Evolutionary conservation across 2,329 filamentous ascomycete species (phyloP).

Genomic region (Pseudocercospora musae): DNA sequence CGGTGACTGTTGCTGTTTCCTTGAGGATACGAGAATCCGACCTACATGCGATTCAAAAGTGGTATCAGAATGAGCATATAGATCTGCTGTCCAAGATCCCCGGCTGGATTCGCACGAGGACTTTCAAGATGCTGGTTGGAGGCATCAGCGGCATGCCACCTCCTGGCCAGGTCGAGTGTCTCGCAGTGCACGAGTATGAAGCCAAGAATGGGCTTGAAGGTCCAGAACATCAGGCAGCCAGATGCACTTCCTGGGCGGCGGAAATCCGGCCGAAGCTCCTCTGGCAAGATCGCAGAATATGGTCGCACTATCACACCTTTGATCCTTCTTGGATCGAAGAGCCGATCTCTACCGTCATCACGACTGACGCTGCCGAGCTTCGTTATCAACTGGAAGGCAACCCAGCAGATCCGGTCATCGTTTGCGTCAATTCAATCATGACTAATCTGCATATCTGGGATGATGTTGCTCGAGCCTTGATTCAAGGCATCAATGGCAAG

Average conservation of each 20-base stretch:
- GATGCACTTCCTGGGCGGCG: conserved; percentile 59
- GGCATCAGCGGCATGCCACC: conserved; percentile 46
- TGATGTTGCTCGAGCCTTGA: conserved; percentile 61
- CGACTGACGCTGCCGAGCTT: conserved; percentile 64
- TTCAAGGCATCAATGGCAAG: conserved; percentile 50
- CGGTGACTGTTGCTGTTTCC: conserved; percentile 26
- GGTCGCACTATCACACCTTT: conserved; percentile 76
- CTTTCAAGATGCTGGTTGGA: conserved; percentile 65
- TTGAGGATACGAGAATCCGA: conserved; percentile 45
- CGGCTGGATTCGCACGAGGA: conserved; percentile 72
- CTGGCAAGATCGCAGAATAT: conserved; percentile 56
- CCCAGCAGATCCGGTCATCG: conserved; percentile 66
- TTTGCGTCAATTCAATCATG: conserved; percentile 77
- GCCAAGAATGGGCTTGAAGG: conserved; percentile 65
- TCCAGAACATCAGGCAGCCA: conserved; percentile 61
- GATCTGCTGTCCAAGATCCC: conserved; percentile 68
- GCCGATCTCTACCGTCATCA: conserved; percentile 66
- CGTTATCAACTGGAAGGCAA: conserved; percentile 74
- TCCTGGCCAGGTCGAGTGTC: conserved; percentile 53
- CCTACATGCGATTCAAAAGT: conserved; percentile 63
- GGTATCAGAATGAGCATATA: conserved; percentile 74
- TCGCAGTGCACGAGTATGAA: conserved; percentile 71
- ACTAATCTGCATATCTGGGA: conserved; percentile 81
- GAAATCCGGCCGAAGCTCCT: conserved; percentile 60
- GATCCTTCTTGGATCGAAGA: conserved; percentile 50